Evolutionary conservation across 768 basidiomycete genomes (phyloP).

Genomic region (Phaeolepiota aurea): DNA sequence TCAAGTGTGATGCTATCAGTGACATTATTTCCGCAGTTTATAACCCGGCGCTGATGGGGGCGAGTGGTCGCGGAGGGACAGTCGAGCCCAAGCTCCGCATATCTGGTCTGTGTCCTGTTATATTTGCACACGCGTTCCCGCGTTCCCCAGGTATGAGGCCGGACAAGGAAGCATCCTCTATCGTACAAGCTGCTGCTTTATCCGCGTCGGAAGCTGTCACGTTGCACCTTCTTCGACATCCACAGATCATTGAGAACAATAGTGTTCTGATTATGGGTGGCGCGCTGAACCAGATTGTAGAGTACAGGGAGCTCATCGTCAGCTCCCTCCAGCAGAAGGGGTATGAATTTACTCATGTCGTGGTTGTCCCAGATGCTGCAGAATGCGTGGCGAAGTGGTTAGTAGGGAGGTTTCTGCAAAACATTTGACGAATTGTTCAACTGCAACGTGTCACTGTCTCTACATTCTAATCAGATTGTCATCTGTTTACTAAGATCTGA

Average conservation of each 20-base stretch:
- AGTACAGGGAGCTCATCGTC: conserved; percentile 9
- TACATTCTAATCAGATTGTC: too few relatives aligned
- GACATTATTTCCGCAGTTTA: conserved; percentile 16
- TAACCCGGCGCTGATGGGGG: too few relatives aligned
- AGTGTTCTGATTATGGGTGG: conserved; percentile 16
- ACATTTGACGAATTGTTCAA: too few relatives aligned
- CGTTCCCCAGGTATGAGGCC: not conserved
- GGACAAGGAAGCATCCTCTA: conserved; percentile 13
- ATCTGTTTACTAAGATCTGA: too few relatives aligned
- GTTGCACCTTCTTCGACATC: conserved; percentile 4
- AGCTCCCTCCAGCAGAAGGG: conserved; percentile 7
- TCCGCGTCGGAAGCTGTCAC: conserved; percentile 9
- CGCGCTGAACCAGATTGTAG: conserved; percentile 12
- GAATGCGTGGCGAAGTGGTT: not conserved
- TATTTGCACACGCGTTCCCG: conserved; percentile 14
- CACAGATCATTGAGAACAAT: conserved; percentile 2
- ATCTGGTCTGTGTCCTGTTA: conserved; percentile 12
- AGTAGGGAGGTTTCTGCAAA: not conserved
- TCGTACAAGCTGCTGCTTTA: conserved; percentile 10
- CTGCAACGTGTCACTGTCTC: too few relatives aligned
- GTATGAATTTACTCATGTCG: conserved; percentile 10
- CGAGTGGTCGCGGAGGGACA: conserved; percentile 1
- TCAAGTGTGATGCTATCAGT: conserved; percentile 11
- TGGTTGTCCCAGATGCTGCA: conserved; percentile 12
- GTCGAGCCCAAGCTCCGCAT: conserved; percentile 17